Conservation (phyloP, 257 asterid genomes). For the Solanum corneliomulleri region DNA sequence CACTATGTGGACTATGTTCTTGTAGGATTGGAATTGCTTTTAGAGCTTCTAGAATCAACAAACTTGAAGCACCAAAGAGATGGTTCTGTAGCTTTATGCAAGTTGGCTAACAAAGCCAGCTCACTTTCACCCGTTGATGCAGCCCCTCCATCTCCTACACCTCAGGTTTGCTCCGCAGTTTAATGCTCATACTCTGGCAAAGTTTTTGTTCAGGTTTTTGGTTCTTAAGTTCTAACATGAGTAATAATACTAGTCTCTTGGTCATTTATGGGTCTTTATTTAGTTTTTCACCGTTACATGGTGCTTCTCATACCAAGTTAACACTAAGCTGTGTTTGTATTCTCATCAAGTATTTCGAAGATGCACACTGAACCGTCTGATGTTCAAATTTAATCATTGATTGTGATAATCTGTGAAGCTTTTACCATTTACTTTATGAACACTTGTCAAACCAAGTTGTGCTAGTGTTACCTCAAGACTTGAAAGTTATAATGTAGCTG, state of each 20-base stretch:
- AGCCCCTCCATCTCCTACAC: constrained; percentile 93
- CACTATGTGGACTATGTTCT: background rate
- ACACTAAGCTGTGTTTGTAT: background rate
- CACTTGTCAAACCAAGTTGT: background rate
- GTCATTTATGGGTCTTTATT: background rate
- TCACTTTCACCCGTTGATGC: constrained; percentile 82
- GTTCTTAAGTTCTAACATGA: background rate
- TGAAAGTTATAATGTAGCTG: background rate
- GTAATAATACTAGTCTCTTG: background rate
- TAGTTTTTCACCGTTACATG: background rate
- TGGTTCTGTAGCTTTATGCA: constrained; percentile 71
- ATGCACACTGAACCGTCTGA: background rate
- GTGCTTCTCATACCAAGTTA: background rate
- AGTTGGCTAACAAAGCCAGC: constrained; percentile 69
- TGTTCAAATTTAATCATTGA: background rate
- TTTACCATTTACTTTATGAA: background rate
- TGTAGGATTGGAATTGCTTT: constrained; percentile 65
- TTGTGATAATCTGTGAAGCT: background rate
- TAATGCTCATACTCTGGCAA: background rate
- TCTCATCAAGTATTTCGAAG: background rate
- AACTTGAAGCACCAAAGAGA: constrained; percentile 64
- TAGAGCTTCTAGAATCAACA: constrained; percentile 76
- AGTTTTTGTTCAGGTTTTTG: background rate
- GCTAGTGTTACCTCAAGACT: background rate
- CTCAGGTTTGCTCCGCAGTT: constrained; percentile 46